Evolutionary conservation across 2,329 filamentous ascomycete genomes (phyloP).

Genomic region (Fusarium coicis): DNA sequence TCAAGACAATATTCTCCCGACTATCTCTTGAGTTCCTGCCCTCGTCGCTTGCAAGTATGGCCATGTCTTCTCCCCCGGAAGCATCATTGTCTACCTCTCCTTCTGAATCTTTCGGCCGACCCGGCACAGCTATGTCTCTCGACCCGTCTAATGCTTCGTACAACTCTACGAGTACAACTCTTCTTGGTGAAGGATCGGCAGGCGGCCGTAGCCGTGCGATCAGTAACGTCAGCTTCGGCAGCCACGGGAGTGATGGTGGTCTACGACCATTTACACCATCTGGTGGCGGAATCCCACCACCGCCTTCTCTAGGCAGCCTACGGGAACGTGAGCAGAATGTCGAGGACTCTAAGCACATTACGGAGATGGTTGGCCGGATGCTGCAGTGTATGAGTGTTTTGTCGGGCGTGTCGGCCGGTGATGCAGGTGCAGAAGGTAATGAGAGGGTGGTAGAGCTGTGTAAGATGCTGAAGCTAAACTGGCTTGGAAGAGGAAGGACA

Average conservation of each 20-base stretch:
- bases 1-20: constrained; percentile 91
- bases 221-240: constrained; percentile 80
- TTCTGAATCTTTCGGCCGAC: constrained; percentile 64
- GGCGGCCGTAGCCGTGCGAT: constrained; percentile 80
- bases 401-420: constrained; percentile 65
- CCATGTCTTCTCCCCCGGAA: constrained; percentile 64
- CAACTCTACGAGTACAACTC: constrained; percentile 81
- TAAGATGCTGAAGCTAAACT: constrained; percentile 93
- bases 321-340: constrained; percentile 70
- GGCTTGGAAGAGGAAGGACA: constrained; percentile 89
- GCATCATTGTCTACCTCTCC: constrained; percentile 64
- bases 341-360: constrained; percentile 81
- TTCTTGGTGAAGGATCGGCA: constrained; percentile 73
- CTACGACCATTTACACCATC: constrained; percentile 64
- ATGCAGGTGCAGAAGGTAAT: constrained; percentile 75
- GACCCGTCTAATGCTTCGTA: constrained; percentile 82
- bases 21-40: constrained; percentile 83
- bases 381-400: constrained; percentile 95
- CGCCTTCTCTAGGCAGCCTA: constrained; percentile 52
- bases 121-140: constrained; percentile 78
- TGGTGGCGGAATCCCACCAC: constrained; percentile 35
- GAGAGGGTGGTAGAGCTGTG: constrained; percentile 84
- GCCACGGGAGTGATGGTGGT: constrained; percentile 59
- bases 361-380: constrained; percentile 94
- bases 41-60: constrained; percentile 62